Conservation (phyloP, 352 stramenopile species). For the Phytophthora megakarya region DNA sequence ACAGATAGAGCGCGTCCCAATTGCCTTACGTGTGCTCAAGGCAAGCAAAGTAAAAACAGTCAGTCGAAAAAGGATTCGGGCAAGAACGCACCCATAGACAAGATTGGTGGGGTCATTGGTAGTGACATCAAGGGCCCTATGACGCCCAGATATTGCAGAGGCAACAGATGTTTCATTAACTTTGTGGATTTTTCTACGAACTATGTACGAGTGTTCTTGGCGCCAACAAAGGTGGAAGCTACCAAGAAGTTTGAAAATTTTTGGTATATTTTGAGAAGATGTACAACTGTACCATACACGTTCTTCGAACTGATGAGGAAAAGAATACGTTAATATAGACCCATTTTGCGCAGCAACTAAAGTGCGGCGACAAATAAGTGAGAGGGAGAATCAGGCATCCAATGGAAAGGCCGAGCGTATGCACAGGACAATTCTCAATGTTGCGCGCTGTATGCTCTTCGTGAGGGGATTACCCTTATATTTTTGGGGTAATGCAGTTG, state of each 20-base stretch:
- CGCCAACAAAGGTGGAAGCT: not conserved
- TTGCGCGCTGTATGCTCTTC: too few relatives aligned
- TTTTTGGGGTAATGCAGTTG: not conserved
- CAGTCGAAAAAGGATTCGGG: conserved; percentile 11
- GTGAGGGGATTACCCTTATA: not conserved
- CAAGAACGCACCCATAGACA: not conserved
- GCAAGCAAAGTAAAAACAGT: conserved; percentile 4
- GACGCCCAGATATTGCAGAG: too few relatives aligned
- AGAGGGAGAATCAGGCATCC: too few relatives aligned
- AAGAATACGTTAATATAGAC: too few relatives aligned
- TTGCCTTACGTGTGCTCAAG: not conserved
- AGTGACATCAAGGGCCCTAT: not conserved
- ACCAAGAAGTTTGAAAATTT: not conserved
- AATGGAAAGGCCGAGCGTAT: not conserved
- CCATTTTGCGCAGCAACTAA: too few relatives aligned
- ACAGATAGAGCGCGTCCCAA: not conserved
- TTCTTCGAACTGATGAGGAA: not conserved
- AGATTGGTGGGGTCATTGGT: not conserved
- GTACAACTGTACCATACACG: not conserved
- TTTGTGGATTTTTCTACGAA: not conserved
- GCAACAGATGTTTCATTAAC: not conserved
- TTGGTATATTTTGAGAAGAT: not conserved
- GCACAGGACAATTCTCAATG: not conserved
- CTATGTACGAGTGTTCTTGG: not conserved
- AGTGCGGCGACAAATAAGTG: too few relatives aligned